A percentile compares a stretch with the other conserved stretches of the same genome.
Evolutionary conservation across 177 flowering plant genomes (phyloP).

Genomic region (Vitis hybrid): DNA sequence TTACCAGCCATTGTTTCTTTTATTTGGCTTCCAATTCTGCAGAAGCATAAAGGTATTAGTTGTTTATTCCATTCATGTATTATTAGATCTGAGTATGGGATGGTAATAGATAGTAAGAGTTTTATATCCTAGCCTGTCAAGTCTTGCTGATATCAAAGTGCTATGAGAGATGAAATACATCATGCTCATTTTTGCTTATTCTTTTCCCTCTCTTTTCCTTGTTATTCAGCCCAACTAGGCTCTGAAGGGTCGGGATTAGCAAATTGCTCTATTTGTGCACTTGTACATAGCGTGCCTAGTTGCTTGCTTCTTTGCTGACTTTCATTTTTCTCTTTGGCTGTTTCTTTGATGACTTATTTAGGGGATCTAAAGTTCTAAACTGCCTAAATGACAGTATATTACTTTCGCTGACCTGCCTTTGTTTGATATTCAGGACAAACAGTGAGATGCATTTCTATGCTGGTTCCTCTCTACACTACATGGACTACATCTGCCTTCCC

Average conservation of each 20-base stretch:
- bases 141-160: too few species aligned
- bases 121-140: too few species aligned
- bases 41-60: too few species aligned
- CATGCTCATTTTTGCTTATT: neutral
- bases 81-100: too few species aligned
- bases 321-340: neutral
- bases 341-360: too few species aligned
- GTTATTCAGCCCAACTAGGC: neutral
- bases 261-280: neutral
- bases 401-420: neutral
- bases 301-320: neutral
- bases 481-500: neutral
- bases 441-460: neutral
- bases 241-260: neutral
- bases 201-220: neutral
- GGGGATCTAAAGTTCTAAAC: too few species aligned
- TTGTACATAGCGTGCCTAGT: neutral
- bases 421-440: neutral
- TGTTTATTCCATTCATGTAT: too few species aligned
- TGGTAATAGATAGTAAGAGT: too few species aligned
- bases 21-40: too few species aligned
- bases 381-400: too few species aligned
- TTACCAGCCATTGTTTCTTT: too few species aligned
- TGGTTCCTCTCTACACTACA: neutral
- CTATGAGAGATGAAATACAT: too few species aligned